Conservation (phyloP, 2,329 filamentous ascomycete species). For the Paraconiothyrium brasiliense region DNA sequence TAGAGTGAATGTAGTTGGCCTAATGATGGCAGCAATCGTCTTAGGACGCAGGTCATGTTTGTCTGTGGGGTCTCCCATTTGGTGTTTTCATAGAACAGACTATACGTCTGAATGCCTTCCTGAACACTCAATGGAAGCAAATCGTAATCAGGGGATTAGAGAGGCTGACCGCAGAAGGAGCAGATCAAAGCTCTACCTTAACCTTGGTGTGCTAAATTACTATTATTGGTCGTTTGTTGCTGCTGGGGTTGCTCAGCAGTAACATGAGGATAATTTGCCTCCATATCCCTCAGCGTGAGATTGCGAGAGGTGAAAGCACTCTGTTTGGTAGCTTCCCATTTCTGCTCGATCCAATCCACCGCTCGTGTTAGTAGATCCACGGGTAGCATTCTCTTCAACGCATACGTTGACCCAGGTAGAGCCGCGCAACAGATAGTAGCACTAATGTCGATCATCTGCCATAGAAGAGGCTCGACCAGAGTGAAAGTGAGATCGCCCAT, state of each 20-base stretch:
- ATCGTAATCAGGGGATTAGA: too few species aligned
- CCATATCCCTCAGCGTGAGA: background rate
- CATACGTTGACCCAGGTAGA: conserved; percentile 15
- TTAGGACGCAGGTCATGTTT: too few species aligned
- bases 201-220: background rate
- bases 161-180: too few species aligned
- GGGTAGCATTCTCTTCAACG: conserved; percentile 15
- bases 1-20: too few species aligned
- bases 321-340: background rate
- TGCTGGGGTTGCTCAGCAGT: background rate
- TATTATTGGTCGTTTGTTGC: background rate
- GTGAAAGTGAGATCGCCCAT: conserved; percentile 11
- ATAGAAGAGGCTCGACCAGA: conserved; percentile 8
- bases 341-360: conserved; percentile 2
- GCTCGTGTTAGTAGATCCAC: conserved; percentile 1
- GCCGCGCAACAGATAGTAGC: conserved; percentile 17
- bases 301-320: background rate
- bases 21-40: too few species aligned
- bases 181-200: background rate
- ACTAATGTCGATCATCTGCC: conserved; percentile 16
- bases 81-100: too few species aligned
- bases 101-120: too few species aligned
- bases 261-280: conserved; percentile 5
- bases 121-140: too few species aligned
- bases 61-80: too few species aligned